Conservation (phyloP, 2,329 filamentous ascomycete species). For the Endoconidiophora laricicola region DNA sequence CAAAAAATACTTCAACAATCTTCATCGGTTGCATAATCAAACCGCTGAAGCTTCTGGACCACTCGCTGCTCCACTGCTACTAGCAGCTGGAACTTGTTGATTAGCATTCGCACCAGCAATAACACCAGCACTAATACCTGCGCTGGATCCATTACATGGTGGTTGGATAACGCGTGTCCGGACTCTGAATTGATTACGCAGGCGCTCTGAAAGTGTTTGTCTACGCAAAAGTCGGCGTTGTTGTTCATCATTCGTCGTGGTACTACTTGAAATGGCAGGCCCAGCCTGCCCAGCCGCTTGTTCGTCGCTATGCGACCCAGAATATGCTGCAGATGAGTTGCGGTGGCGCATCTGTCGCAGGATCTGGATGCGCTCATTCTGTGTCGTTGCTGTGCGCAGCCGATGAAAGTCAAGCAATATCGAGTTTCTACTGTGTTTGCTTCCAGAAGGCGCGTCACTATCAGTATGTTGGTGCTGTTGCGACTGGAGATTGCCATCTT, state of each 20-base stretch:
- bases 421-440: constrained; percentile 19
- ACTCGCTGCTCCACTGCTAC: too few species aligned
- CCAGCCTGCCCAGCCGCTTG: not conserved
- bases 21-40: too few species aligned
- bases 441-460: too few species aligned
- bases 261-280: not conserved
- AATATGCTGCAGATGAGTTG: not conserved
- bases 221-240: constrained; percentile 19
- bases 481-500: not conserved
- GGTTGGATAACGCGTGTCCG: constrained; percentile 15
- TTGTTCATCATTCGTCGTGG: constrained; percentile 17
- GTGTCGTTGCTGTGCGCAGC: constrained; percentile 36
- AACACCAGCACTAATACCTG: too few species aligned
- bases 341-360: constrained; percentile 28
- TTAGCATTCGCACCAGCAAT: too few species aligned
- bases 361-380: constrained; percentile 45
- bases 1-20: too few species aligned
- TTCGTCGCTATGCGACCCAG: not conserved
- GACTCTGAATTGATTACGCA: constrained; percentile 37
- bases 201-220: constrained; percentile 30
- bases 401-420: constrained; percentile 40
- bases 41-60: too few species aligned
- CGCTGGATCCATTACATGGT: too few species aligned
- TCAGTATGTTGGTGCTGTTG: too few species aligned
- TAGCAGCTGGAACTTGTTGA: too few species aligned